phyloP scores from a whole-genome alignment of 345 rosid genomes.

The Gossypium anomalum region DNA sequence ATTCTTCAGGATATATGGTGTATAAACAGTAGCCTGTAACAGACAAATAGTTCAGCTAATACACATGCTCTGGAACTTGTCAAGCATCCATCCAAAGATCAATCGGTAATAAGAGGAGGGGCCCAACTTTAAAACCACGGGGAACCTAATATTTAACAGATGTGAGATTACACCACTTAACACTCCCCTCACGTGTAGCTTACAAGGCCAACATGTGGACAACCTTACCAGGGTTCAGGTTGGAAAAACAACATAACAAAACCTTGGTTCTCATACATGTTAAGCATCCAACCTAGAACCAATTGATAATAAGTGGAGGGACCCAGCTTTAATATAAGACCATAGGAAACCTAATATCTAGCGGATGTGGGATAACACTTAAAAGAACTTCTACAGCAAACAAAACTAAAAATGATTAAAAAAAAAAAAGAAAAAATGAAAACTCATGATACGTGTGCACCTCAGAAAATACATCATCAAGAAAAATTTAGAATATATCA shows the following conservation, averaged over 20 bases:
- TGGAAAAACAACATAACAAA: background rate
- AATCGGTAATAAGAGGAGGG: background rate
- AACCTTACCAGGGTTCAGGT: background rate
- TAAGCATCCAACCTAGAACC: background rate
- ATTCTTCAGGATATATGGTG: slow-evolving; percentile 71
- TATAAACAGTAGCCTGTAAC: slow-evolving; percentile 73
- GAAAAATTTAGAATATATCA: background rate
- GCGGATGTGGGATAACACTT: background rate
- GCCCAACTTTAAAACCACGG: background rate
- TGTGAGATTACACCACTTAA: background rate
- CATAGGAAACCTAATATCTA: background rate
- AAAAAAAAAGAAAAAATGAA: background rate
- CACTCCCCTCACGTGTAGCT: background rate
- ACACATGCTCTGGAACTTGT: slow-evolving; percentile 3
- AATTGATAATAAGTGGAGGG: background rate
- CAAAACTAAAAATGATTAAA: slow-evolving; percentile 17
- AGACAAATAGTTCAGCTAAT: background rate
- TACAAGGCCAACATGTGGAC: background rate
- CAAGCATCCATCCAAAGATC: background rate
- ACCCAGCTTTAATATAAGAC: background rate
- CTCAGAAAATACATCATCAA: slow-evolving; percentile 3
- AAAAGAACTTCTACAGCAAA: slow-evolving; percentile 11
- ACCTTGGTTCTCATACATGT: background rate
- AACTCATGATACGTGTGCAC: background rate
- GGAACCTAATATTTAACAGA: background rate